These are phyloP conservation scores for Myriosclerotinia curreyana DNA, from an alignment of 2,329 filamentous ascomycete species.

Conservation along the genomic window DNA sequence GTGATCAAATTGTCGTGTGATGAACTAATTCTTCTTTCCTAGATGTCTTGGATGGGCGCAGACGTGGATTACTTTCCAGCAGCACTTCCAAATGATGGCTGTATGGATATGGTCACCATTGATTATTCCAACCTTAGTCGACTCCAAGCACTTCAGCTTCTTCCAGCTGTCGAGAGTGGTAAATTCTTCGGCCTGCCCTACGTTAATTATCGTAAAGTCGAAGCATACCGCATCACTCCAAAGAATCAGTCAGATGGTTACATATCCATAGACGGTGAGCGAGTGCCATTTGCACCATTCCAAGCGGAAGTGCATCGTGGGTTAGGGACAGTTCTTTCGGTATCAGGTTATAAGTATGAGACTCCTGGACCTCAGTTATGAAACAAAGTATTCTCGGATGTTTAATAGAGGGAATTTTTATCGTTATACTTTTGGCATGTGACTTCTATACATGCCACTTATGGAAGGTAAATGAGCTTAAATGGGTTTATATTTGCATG, in stretches of 20 bases:
- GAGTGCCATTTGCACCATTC: conserved; percentile 77
- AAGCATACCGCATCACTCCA: conserved; percentile 77
- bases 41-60: conserved; percentile 85
- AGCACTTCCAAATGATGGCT: conserved; percentile 74
- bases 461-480: background rate
- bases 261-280: conserved; percentile 90
- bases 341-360: conserved; percentile 16
- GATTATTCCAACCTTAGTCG: conserved; percentile 65
- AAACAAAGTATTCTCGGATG: background rate
- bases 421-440: background rate
- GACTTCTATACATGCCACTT: background rate
- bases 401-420: background rate
- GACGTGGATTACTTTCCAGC: conserved; percentile 83
- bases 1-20: background rate
- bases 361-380: conserved; percentile 8
- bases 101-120: conserved; percentile 77
- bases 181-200: conserved; percentile 73
- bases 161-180: conserved; percentile 67
- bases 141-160: conserved; percentile 60
- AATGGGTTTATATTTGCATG: background rate
- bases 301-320: conserved; percentile 83
- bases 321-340: conserved; percentile 62
- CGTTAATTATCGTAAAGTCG: conserved; percentile 75
- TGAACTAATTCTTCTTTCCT: background rate
- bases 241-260: conserved; percentile 66